Base-by-base conservation (phyloP, 2,329 filamentous ascomycete genomes). In the Pyrenophora teres region DNA sequence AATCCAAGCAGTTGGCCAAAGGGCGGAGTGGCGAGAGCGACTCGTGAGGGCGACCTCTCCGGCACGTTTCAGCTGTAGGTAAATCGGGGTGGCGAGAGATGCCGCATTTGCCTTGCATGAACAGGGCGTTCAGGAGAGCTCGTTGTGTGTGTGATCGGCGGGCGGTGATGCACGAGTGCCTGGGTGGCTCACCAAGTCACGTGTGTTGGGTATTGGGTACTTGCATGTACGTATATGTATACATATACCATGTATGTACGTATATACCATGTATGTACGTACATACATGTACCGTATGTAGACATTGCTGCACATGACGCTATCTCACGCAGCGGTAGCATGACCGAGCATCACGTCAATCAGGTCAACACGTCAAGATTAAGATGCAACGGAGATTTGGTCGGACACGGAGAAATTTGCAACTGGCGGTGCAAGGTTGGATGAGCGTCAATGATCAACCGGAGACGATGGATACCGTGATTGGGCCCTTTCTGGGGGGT, bases 61-160 rank as follows among this genome's bases (percentile, higher is more conserved):
- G 27, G 27, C 27, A 9, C 37, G 52, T 56, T 56, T 56, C 53
- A 56, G 41, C 38, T 42, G 46, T 40, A 40, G 23, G 46, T 40
- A 33, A 31, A 33, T 35, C 25, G 33, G 19, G 38, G 49, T 44
- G 52, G 47, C 37, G 31, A 45, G 48, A 23, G 12, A 36, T 31
- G 33, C 40, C 37, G 45, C 36, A 44, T 45, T 45, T 52, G 16
- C 53, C 50, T 27, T 46, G 44, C 53, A 52, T 56, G 49, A 49
- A 46, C 53, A 40, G 30, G 19, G 39, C 35, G 44, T 52, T 52
- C 50, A 52, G 38, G 43, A 42, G 38, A 25, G 19, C 36, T 52
- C 32, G 15, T 15, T 15, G 15, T 15, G 15, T 21, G 49, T 52
- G 41, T 52, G 49, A 52, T 52, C 49, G 49, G 42, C 49, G 32